Percentiles rank a stretch among this genome's conserved stretches.
These are phyloP conservation scores for Hanseniaspora mollemarum DNA, from an alignment of 805 yeast genomes.

Conservation along the genomic window DNA sequence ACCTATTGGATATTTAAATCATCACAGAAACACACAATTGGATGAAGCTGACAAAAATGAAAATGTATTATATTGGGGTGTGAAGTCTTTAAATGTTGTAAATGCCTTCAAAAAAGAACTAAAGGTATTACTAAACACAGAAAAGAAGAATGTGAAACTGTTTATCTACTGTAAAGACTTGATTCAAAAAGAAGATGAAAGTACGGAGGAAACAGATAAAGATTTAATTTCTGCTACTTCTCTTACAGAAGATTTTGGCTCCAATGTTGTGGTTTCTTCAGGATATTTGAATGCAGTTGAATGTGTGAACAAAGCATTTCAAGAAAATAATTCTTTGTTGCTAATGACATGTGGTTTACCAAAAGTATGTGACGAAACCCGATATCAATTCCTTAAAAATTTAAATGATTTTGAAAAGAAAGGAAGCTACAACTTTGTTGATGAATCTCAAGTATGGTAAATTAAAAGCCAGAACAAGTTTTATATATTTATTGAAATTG, in stretches of 20 bases:
- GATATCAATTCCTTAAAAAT: slow-evolving; percentile 35
- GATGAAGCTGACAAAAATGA: neutral
- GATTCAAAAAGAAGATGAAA: neutral
- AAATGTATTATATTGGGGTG: slow-evolving; percentile 12
- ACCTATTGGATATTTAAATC: slow-evolving; percentile 4
- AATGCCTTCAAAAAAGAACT: slow-evolving; percentile 3
- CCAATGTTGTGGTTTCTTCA: neutral
- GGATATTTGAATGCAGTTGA: neutral
- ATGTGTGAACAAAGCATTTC: neutral
- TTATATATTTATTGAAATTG: neutral
- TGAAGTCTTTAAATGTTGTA: slow-evolving; percentile 3
- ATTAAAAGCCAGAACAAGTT: neutral
- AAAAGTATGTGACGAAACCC: slow-evolving; percentile 42
- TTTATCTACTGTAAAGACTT: slow-evolving; percentile 1
- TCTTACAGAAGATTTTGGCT: neutral
- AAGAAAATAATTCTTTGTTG: slow-evolving; percentile 25
- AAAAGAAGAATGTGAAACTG: neutral
- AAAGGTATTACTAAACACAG: neutral
- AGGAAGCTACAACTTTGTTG: slow-evolving; percentile 35
- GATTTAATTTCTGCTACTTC: neutral
- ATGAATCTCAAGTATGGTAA: slow-evolving; percentile 51
- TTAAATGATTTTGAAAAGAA: slow-evolving; percentile 18
- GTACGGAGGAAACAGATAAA: neutral
- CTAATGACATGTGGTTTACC: slow-evolving; percentile 49
- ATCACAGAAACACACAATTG: neutral